A percentile compares a stretch with the other conserved stretches of the same genome.
Conservation (phyloP, 2,329 filamentous ascomycete genomes). For the Mycosphaerelloides madeirae region DNA sequence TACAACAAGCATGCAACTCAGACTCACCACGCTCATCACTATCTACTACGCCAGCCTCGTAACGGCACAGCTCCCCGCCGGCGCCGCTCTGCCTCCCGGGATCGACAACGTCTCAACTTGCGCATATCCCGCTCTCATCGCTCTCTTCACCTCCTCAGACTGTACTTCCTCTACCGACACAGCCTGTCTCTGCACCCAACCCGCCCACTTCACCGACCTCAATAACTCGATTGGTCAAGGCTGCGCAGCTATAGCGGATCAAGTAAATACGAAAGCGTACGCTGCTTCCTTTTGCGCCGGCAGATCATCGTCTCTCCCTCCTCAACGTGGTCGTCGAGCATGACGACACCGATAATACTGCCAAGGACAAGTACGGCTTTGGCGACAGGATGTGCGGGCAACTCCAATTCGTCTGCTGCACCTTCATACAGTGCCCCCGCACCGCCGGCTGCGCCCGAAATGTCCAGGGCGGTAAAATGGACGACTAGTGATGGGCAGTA, state of each 20-base stretch:
- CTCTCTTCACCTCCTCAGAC: conserved; percentile 10
- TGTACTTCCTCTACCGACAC: conserved; percentile 10
- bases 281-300: conserved; percentile 2
- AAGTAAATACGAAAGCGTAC: conserved; percentile 4
- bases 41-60: neutral
- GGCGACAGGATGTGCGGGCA: neutral
- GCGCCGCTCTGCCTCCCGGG: conserved; percentile 6
- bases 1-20: no score
- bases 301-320: neutral
- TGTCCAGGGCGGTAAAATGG: neutral
- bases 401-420: conserved; percentile 2
- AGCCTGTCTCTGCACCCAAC: conserved; percentile 14
- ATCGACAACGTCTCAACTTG: conserved; percentile 2
- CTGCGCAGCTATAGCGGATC: conserved; percentile 9
- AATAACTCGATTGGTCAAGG: conserved; percentile 7
- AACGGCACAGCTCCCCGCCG: neutral
- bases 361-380: neutral
- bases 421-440: conserved; percentile 1
- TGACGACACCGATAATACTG: neutral
- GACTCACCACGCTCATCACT: no score
- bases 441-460: neutral
- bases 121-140: conserved; percentile 12
- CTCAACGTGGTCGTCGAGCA: neutral
- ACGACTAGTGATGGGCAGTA: conserved; percentile 6
- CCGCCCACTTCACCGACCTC: conserved; percentile 9